Percentiles rank a stretch among this genome's conserved stretches.
Evolutionary conservation across 495 filamentous ascomycete genomes (phyloP).

Genomic region (Hapsidospora chrysogenum): DNA sequence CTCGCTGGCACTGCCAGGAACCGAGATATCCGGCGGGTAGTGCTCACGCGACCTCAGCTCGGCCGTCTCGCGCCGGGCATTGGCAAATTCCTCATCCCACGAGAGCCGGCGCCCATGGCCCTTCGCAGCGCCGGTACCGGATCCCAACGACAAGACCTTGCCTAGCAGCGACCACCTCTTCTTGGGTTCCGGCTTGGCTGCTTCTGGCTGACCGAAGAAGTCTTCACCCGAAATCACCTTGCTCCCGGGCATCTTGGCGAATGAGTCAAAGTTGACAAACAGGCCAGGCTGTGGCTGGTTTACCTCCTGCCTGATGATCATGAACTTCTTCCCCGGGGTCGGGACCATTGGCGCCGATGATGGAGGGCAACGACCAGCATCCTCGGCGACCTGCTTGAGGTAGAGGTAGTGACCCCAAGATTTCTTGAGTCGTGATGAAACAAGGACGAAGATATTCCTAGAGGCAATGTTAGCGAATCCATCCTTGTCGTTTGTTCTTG

Average conservation of each 20-base stretch:
- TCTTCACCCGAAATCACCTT: background rate
- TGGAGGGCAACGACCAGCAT: constrained; percentile 33
- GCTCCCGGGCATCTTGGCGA: constrained; percentile 8
- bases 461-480: constrained; percentile 8
- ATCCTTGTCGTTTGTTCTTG: background rate
- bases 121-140: background rate
- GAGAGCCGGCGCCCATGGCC: constrained; percentile 1
- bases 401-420: constrained; percentile 70
- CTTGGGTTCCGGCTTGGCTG: constrained; percentile 22
- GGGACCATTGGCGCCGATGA: constrained; percentile 76
- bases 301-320: constrained; percentile 81
- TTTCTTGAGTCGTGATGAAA: constrained; percentile 51
- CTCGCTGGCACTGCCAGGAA: background rate
- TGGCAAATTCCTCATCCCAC: constrained; percentile 23
- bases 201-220: constrained; percentile 3
- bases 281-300: constrained; percentile 34
- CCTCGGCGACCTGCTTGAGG: constrained; percentile 46
- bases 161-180: constrained; percentile 55
- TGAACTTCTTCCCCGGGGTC: constrained; percentile 75
- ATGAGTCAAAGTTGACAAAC: constrained; percentile 22
- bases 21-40: constrained; percentile 3
- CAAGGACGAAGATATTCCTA: constrained; percentile 50
- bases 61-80: constrained; percentile 25
- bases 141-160: constrained; percentile 43
- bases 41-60: constrained; percentile 12